Evolutionary conservation across 495 filamentous ascomycete genomes (phyloP).

Genomic region (Neurospora sp.): DNA sequence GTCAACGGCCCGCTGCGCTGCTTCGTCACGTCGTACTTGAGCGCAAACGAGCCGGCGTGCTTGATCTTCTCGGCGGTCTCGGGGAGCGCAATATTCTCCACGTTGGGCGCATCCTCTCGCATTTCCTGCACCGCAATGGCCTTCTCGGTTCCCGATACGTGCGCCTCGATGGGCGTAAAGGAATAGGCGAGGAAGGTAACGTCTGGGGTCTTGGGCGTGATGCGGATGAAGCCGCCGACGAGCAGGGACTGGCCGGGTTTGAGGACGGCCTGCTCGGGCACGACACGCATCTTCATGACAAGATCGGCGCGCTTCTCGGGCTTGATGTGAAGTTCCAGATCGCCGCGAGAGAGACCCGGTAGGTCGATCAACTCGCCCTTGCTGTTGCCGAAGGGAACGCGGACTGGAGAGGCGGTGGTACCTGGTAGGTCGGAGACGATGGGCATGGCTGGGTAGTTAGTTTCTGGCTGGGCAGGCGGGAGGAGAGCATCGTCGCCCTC

Average conservation of each 20-base stretch:
- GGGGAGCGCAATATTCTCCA: constrained; percentile 49
- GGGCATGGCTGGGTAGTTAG: constrained; percentile 67
- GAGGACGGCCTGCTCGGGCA: constrained; percentile 57
- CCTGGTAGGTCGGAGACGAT: constrained; percentile 78
- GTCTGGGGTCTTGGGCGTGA: constrained; percentile 53
- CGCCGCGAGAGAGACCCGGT: constrained; percentile 68
- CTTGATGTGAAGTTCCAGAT: constrained; percentile 57
- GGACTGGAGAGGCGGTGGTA: constrained; percentile 89
- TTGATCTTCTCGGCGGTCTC: constrained; percentile 43
- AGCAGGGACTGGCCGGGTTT: constrained; percentile 76
- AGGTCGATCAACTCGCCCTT: constrained; percentile 88
- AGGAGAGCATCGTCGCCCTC: constrained; percentile 38
- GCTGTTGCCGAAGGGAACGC: constrained; percentile 73
- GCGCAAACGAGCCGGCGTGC: constrained; percentile 62
- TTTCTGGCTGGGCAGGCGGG: constrained; percentile 65
- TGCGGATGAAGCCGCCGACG: constrained; percentile 76
- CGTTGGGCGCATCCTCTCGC: constrained; percentile 35
- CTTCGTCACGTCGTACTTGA: constrained; percentile 74
- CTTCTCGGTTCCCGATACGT: constrained; percentile 70
- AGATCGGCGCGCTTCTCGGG: constrained; percentile 53
- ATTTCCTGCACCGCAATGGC: constrained; percentile 56
- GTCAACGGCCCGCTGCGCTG: constrained; percentile 54
- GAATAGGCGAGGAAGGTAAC: constrained; percentile 56
- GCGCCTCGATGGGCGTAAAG: constrained; percentile 64
- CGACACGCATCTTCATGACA: constrained; percentile 62